Conservation (phyloP, 2,329 filamentous ascomycete genomes). For the Fusarium staphyleae region DNA sequence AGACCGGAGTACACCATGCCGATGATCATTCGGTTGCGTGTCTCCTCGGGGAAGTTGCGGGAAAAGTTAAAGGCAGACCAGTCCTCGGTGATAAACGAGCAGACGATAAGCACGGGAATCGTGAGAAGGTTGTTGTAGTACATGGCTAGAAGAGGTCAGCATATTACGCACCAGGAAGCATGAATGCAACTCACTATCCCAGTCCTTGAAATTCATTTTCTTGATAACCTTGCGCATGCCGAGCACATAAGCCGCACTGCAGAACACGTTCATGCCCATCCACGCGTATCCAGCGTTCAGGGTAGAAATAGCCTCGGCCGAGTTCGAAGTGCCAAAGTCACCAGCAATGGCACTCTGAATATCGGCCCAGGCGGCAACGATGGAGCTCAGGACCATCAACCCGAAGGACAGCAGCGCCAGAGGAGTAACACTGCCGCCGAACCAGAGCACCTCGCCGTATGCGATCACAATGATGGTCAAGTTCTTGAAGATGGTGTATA, state of each 20-base stretch:
- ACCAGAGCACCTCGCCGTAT: slow-evolving; percentile 98
- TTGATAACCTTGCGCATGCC: slow-evolving; percentile 99
- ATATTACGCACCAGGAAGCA: slow-evolving; percentile 4
- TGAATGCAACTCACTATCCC: slow-evolving; percentile 79
- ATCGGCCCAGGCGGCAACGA: slow-evolving; percentile 97
- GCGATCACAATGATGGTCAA: slow-evolving; percentile 98
- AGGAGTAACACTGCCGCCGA: slow-evolving; percentile 88
- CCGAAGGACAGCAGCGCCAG: slow-evolving; percentile 93
- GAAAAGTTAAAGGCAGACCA: slow-evolving; percentile 87
- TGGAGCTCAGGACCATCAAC: slow-evolving; percentile 92
- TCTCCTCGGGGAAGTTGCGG: slow-evolving; percentile 86
- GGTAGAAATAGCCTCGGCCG: slow-evolving; percentile 81
- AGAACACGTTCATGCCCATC: slow-evolving; percentile 98
- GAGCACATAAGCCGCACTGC: slow-evolving; percentile 87
- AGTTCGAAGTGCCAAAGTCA: slow-evolving; percentile 63
- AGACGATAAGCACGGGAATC: slow-evolving; percentile 86
- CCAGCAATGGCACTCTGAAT: slow-evolving; percentile 83
- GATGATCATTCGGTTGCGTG: slow-evolving; percentile 79
- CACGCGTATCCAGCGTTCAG: slow-evolving; percentile 95
- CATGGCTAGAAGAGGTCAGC: slow-evolving; percentile 75
- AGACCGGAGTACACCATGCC: slow-evolving; percentile 96
- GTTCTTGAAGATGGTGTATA: slow-evolving; percentile 99
- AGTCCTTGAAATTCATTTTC: slow-evolving; percentile 99
- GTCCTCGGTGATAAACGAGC: slow-evolving; percentile 85
- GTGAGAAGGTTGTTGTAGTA: slow-evolving; percentile 99